phyloP scores from a whole-genome alignment of 768 basidiomycete genomes.

The Suillus subluteus region DNA sequence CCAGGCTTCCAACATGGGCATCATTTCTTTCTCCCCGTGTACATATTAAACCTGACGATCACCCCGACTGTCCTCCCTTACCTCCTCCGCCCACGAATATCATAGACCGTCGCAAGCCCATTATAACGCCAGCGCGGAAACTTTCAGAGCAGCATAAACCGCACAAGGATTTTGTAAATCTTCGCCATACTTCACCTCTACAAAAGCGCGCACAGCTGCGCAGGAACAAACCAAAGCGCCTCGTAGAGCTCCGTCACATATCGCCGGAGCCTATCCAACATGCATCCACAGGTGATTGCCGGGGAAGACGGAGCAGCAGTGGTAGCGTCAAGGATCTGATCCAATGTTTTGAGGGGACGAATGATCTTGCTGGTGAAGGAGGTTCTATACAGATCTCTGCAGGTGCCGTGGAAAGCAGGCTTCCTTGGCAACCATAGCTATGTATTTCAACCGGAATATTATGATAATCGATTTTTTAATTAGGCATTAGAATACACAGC shows the following conservation, averaged over 20 bases:
- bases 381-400: neutral
- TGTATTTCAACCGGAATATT: neutral
- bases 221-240: constrained; percentile 43
- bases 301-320: constrained; percentile 62
- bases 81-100: constrained; percentile 42
- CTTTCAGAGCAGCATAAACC: constrained; percentile 47
- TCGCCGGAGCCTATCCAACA: constrained; percentile 45
- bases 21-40: constrained; percentile 22
- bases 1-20: constrained; percentile 56
- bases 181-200: constrained; percentile 55
- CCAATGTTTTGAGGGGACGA: constrained; percentile 57
- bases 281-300: constrained; percentile 24
- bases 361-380: constrained; percentile 25
- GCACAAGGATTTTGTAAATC: constrained; percentile 68
- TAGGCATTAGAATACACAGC: no score
- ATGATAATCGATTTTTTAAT: no score
- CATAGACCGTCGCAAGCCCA: constrained; percentile 47
- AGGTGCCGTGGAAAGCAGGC: neutral
- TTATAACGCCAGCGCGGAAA: constrained; percentile 61
- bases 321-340: constrained; percentile 77
- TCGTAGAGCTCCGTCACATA: constrained; percentile 53
- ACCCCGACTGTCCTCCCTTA: constrained; percentile 48
- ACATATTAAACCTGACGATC: constrained; percentile 42
- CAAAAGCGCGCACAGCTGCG: constrained; percentile 48
- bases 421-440: neutral